Evolutionary conservation across 306 rosid genomes (phyloP).

Genomic region (Gynostemma pentaphyllum): DNA sequence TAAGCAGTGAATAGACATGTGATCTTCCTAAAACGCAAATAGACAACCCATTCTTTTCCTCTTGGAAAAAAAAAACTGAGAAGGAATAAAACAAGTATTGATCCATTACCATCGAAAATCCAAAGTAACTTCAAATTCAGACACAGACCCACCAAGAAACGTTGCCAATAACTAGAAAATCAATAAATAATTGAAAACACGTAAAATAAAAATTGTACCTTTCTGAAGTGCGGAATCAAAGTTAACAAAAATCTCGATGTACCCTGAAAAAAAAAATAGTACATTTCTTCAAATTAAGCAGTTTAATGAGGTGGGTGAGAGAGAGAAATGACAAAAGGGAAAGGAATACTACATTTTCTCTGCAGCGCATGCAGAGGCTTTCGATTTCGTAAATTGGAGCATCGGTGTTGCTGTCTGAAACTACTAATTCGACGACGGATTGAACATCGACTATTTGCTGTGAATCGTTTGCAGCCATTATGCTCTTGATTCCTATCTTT

Average conservation of each 20-base stretch:
- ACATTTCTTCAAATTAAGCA: neutral
- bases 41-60: too few relatives aligned
- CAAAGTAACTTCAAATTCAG: too few relatives aligned
- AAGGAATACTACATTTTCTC: conserved; percentile 52
- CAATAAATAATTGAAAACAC: neutral
- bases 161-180: too few relatives aligned
- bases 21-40: too few relatives aligned
- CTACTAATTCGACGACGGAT: conserved; percentile 74
- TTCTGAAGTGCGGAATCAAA: conserved; percentile 70
- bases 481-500: neutral
- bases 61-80: too few relatives aligned
- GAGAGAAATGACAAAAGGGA: neutral
- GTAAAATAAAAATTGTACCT: conserved; percentile 30
- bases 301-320: neutral
- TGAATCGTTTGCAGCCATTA: conserved; percentile 9
- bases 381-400: conserved; percentile 64
- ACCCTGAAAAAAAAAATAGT: conserved; percentile 40
- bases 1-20: too few relatives aligned
- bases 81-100: too few relatives aligned
- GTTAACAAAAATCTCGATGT: conserved; percentile 62
- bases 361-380: conserved; percentile 92
- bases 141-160: too few relatives aligned
- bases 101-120: too few relatives aligned
- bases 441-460: conserved; percentile 63
- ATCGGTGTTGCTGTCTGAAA: conserved; percentile 40